phyloP scores from a whole-genome alignment of 805 yeast species.

The Hanseniaspora nectarophila region DNA sequence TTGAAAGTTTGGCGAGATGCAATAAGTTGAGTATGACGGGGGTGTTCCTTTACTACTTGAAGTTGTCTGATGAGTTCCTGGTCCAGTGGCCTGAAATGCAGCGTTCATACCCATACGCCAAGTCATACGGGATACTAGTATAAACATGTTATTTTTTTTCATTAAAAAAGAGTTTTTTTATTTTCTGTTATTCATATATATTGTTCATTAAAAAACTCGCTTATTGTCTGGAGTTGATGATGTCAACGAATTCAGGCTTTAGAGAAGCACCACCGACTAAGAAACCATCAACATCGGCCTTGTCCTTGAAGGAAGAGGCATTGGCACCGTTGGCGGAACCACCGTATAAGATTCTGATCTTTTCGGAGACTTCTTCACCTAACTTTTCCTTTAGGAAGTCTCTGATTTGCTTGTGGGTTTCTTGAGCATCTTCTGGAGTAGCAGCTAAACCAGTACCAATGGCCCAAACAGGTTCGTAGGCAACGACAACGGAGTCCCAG shows the following conservation, averaged over 20 bases:
- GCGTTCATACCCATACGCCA: constrained; percentile 44
- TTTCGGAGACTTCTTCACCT: constrained; percentile 65
- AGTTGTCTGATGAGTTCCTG: constrained; percentile 56
- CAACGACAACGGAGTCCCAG: constrained; percentile 92
- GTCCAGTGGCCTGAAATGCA: constrained; percentile 80
- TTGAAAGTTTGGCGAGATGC: constrained; percentile 83
- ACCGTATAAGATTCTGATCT: constrained; percentile 88
- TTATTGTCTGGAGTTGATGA: constrained; percentile 80
- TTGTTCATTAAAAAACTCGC: constrained; percentile 1
- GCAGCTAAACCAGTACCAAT: constrained; percentile 99
- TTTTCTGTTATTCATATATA: not conserved
- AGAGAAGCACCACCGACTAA: constrained; percentile 98
- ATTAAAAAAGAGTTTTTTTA: not conserved
- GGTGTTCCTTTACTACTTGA: constrained; percentile 44
- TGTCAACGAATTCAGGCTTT: constrained; percentile 95
- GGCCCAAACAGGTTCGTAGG: constrained; percentile 99
- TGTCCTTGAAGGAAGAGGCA: constrained; percentile 79
- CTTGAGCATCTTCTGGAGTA: constrained; percentile 96
- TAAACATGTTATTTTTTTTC: constrained; percentile 22
- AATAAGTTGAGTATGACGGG: constrained; percentile 67
- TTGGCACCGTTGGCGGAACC: constrained; percentile 96
- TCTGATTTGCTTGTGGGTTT: constrained; percentile 83
- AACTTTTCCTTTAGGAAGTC: constrained; percentile 63
- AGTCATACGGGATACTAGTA: constrained; percentile 67
- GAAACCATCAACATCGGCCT: constrained; percentile 94